Evolutionary conservation across 2,329 filamentous ascomycete species (phyloP).

Genomic region (Diplodia seriata): DNA sequence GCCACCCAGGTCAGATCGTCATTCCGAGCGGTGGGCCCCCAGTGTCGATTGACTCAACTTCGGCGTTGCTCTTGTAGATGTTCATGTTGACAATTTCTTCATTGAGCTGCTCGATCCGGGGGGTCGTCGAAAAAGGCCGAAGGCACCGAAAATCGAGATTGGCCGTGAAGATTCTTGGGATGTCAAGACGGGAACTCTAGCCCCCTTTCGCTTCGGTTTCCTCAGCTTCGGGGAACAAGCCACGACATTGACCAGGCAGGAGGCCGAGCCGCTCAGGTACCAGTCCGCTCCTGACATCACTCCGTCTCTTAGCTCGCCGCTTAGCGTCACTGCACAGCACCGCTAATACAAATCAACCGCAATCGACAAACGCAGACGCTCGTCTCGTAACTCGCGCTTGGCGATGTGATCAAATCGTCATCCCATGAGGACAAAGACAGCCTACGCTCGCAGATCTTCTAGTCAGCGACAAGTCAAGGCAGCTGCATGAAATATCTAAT

Average conservation of each 20-base stretch:
- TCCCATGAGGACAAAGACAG: background rate
- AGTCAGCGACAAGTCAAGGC: background rate
- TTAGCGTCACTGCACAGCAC: background rate
- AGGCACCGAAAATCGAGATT: constrained; percentile 10
- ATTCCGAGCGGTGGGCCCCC: background rate
- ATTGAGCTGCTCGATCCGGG: constrained; percentile 6
- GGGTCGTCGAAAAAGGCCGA: background rate
- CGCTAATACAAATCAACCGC: background rate
- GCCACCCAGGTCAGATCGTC: background rate
- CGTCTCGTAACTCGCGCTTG: no score
- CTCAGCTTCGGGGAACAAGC: background rate
- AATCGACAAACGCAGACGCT: background rate
- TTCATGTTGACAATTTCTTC: constrained; percentile 4
- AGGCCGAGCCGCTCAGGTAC: constrained; percentile 9
- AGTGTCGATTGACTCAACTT: background rate
- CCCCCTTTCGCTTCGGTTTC: background rate
- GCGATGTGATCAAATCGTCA: background rate
- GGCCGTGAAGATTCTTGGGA: no score
- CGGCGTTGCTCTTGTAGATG: background rate
- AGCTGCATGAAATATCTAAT: background rate
- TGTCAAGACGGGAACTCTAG: background rate
- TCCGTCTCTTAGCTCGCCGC: background rate
- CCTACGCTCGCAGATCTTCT: background rate
- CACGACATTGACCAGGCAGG: background rate
- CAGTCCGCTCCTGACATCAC: constrained; percentile 2